A percentile compares a stretch with the other conserved stretches of the same genome.
phyloP scores from a whole-genome alignment of 768 basidiomycete species.

The Mycena venus region DNA sequence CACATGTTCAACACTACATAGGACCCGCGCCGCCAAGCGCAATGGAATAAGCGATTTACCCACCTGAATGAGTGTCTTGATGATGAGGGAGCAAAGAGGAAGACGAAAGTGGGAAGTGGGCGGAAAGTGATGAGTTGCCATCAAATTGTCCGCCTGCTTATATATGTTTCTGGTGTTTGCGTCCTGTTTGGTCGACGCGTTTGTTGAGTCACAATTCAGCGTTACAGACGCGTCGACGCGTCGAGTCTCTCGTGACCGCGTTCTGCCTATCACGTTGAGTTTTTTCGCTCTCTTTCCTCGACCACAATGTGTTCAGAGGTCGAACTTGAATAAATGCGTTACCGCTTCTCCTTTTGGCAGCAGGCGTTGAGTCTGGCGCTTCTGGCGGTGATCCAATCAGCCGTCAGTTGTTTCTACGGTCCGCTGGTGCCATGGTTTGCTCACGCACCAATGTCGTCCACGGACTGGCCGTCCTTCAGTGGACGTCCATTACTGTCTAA shows the following conservation, averaged over 20 bases:
- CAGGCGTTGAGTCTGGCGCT: neutral
- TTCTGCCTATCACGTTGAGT: too few species aligned
- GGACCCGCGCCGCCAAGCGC: too few species aligned
- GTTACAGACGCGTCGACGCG: too few species aligned
- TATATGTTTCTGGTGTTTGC: neutral
- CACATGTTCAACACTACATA: too few species aligned
- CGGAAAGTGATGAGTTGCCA: neutral
- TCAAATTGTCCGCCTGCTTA: neutral
- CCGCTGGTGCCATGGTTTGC: too few species aligned
- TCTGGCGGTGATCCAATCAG: neutral
- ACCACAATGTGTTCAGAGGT: neutral
- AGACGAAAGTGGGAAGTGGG: conserved; percentile 8
- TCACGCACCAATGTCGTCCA: too few species aligned
- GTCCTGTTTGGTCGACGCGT: neutral
- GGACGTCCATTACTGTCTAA: too few species aligned
- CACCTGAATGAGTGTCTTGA: neutral
- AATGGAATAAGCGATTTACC: neutral
- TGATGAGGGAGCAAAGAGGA: neutral
- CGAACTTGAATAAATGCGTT: neutral
- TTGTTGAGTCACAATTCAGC: too few species aligned
- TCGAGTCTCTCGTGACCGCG: too few species aligned
- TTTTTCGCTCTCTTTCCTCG: neutral
- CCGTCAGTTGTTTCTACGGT: too few species aligned
- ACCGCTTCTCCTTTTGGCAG: neutral
- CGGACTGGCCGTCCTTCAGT: too few species aligned